Percentiles rank a stretch among this genome's conserved stretches.
Evolutionary conservation across 257 asterid genomes (phyloP).

Genomic region (Nemophila menziesii): DNA sequence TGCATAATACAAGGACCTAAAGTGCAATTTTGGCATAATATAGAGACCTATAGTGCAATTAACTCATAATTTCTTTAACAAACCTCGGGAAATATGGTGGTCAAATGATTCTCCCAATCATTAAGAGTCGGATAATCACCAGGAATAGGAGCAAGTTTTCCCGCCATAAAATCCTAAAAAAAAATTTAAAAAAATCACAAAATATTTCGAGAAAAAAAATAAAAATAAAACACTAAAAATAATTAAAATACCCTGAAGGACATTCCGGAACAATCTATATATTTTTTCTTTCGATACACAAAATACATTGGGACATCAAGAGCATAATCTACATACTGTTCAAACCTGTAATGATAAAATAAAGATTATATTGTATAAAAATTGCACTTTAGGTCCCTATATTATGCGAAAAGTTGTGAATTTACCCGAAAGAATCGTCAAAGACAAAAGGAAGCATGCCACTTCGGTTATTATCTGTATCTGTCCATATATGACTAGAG

Average conservation of each 20-base stretch:
- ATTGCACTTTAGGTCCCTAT: too few species aligned
- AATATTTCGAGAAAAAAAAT: slow-evolving; percentile 2
- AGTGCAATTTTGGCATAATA: too few species aligned
- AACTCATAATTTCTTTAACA: background rate
- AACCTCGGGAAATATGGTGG: slow-evolving; percentile 98
- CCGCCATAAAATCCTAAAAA: slow-evolving; percentile 86
- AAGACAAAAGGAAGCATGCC: slow-evolving; percentile 90
- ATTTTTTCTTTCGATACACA: slow-evolving; percentile 57
- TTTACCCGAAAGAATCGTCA: slow-evolving; percentile 75
- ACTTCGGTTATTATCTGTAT: slow-evolving; percentile 66
- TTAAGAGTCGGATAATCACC: slow-evolving; percentile 82
- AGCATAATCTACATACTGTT: slow-evolving; percentile 78
- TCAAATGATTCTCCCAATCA: slow-evolving; percentile 98
- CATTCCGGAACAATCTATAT: slow-evolving; percentile 61
- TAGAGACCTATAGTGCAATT: too few species aligned
- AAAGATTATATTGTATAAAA: background rate
- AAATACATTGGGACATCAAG: slow-evolving; percentile 90
- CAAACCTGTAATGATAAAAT: slow-evolving; percentile 45
- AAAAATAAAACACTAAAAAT: slow-evolving; percentile 4
- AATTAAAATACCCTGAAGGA: slow-evolving; percentile 65
- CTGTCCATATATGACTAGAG: slow-evolving; percentile 79
- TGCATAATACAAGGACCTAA: too few species aligned
- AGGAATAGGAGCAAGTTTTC: slow-evolving; percentile 80
- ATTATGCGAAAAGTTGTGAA: slow-evolving; percentile 4
- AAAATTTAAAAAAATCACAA: slow-evolving; percentile 1